phyloP scores from a whole-genome alignment of 2,329 filamentous ascomycete species.

The Fusarium drepaniforme region DNA sequence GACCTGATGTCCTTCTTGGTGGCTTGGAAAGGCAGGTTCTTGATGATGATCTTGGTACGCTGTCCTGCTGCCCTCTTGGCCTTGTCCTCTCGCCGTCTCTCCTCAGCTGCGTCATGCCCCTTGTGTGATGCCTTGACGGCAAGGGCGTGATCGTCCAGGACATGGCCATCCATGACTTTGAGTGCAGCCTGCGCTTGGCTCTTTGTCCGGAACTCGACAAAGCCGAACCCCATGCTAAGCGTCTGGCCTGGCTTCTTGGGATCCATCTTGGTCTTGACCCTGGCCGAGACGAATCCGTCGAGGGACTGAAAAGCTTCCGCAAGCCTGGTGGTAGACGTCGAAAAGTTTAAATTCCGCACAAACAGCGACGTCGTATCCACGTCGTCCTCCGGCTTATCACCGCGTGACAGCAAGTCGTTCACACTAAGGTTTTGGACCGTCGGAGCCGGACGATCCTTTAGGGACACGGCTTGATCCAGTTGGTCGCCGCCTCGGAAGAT shows the following conservation, averaged over 20 bases:
- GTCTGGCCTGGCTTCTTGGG: conserved; percentile 90
- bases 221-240: conserved; percentile 97
- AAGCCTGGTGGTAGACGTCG: conserved; percentile 82
- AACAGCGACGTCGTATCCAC: conserved; percentile 84
- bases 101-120: conserved; percentile 87
- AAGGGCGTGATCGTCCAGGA: conserved; percentile 88
- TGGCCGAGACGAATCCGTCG: conserved; percentile 88
- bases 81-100: conserved; percentile 84
- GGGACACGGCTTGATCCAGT: conserved; percentile 44
- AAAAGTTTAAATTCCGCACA: conserved; percentile 93
- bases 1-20: conserved; percentile 91
- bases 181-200: conserved; percentile 83
- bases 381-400: conserved; percentile 64
- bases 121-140: conserved; percentile 89
- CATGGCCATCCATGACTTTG: conserved; percentile 87
- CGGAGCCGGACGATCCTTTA: conserved; percentile 51
- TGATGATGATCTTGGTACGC: conserved; percentile 95
- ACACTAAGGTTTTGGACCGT: conserved; percentile 73
- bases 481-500: conserved; percentile 68
- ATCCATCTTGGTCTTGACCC: conserved; percentile 93
- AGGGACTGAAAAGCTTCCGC: conserved; percentile 83
- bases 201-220: conserved; percentile 87
- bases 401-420: conserved; percentile 74
- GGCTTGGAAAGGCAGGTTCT: conserved; percentile 97
- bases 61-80: conserved; percentile 82